Evolutionary conservation across 2,329 filamentous ascomycete species (phyloP), one percentile per base, ranked within the genome.

Genomic region (Penicillium sp.): DNA sequence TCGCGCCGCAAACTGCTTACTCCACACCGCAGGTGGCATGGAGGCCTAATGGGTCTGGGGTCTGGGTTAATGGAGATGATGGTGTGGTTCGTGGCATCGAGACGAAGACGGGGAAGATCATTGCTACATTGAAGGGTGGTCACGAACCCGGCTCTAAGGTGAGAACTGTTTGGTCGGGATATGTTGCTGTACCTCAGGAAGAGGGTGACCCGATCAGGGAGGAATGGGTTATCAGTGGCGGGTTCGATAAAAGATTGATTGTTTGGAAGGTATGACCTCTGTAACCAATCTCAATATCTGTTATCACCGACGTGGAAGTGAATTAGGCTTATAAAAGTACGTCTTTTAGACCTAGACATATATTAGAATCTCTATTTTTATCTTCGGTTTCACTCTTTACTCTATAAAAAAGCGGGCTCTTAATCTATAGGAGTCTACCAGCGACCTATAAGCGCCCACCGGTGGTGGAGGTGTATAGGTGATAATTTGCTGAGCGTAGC

Each of bases 11-110:
- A 65, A 86, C 84, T 31, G 75, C 79, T 0, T 87, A 86, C 66
- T 85, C 82, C 23, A 87, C 83, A 6, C 84, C 84, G 8, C 79
- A 82, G 49, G 72, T 86, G 7, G 79, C 77, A 6, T 87, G 85
- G 85, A 72, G 85, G 27, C 83, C 84, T 2, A 79, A 85, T 65
- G 84, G 83, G 1, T 80, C 76, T 40, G 85, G 85, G 0, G 71
- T 87, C 0, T 87, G 82, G 78, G 82, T 87, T 13, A 87, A 85
- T 70, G 82, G 82, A 4, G 85, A 87, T 62, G 85, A 87, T 65
- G 85, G 85, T 0, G 73, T 82, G 8, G 75, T 87, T 29, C 74
- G 84, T 46, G 85, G 84, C 1, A 72, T 87, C 7, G 84, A 87
- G 65, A 74, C 77, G 3, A 79, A 70, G 52, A 85, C 78, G 2